Conservation (phyloP, 768 basidiomycete species). For the Phlegmacium glaucopus region DNA sequence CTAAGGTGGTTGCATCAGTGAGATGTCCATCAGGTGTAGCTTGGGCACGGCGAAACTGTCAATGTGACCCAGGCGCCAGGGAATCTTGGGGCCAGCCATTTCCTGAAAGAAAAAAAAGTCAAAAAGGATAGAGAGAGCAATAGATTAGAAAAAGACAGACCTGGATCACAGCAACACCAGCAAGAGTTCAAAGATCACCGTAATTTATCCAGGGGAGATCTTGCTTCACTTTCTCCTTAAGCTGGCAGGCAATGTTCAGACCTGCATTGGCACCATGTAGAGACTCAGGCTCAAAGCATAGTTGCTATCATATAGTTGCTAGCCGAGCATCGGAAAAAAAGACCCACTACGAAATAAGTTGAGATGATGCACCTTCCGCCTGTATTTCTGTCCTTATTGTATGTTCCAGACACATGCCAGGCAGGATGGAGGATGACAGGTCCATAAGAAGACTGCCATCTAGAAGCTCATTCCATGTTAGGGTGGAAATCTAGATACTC, state of each 20-base stretch:
- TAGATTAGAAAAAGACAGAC: slow-evolving; percentile 22
- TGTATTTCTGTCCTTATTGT: slow-evolving; percentile 72
- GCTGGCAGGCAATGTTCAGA: slow-evolving; percentile 70
- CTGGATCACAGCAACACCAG: slow-evolving; percentile 86
- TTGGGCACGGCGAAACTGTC: slow-evolving; percentile 75
- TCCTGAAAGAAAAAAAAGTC: slow-evolving; percentile 45
- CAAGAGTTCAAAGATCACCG: slow-evolving; percentile 96
- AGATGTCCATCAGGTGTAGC: slow-evolving; percentile 87
- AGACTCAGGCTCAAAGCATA: slow-evolving; percentile 89
- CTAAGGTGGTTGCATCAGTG: slow-evolving; percentile 87
- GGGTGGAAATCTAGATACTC: slow-evolving; percentile 9
- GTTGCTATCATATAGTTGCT: slow-evolving; percentile 62
- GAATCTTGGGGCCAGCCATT: slow-evolving; percentile 88
- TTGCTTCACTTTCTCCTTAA: slow-evolving; percentile 85
- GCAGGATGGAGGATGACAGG: slow-evolving; percentile 88
- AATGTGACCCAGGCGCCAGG: slow-evolving; percentile 91
- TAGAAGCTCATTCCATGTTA: slow-evolving; percentile 23
- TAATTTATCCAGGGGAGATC: slow-evolving; percentile 94
- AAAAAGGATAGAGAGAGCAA: neutral
- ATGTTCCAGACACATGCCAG: slow-evolving; percentile 94
- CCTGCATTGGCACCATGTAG: slow-evolving; percentile 83
- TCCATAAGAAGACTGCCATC: slow-evolving; percentile 88
- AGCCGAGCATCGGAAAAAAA: slow-evolving; percentile 8
- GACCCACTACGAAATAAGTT: neutral
- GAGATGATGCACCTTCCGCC: slow-evolving; percentile 70